Evolutionary conservation across 495 filamentous ascomycete species (phyloP).

Genomic region (Penicillium argentinense): DNA sequence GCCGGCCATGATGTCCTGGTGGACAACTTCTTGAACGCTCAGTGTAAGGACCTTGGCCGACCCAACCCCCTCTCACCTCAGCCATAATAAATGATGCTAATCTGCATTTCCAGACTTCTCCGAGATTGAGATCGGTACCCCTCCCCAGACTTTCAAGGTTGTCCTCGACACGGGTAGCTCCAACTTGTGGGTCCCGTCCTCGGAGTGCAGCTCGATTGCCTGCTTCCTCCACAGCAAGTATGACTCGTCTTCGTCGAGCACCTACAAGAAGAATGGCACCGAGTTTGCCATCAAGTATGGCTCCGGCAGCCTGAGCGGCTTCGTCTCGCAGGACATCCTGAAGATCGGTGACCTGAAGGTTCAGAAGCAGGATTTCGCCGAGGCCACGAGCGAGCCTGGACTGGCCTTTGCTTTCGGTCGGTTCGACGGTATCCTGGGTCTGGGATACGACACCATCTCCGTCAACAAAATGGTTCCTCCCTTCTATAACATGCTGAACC

Average conservation of each 20-base stretch:
- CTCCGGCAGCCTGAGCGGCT: constrained; percentile 92
- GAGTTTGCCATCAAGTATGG: constrained; percentile 94
- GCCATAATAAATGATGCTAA: constrained; percentile 19
- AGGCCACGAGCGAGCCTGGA: constrained; percentile 91
- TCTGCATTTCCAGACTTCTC: constrained; percentile 74
- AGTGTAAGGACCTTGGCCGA: constrained; percentile 64
- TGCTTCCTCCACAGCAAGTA: constrained; percentile 98
- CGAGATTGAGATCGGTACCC: constrained; percentile 88
- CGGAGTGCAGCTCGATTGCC: constrained; percentile 89
- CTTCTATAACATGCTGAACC: constrained; percentile 93
- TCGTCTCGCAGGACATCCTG: constrained; percentile 82
- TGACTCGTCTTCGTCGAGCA: constrained; percentile 83
- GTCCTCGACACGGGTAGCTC: constrained; percentile 98
- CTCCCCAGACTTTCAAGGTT: constrained; percentile 95
- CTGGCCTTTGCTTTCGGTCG: constrained; percentile 97
- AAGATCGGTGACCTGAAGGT: constrained; percentile 87
- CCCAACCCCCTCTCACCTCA: not conserved
- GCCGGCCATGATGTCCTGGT: constrained; percentile 81
- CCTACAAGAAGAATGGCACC: constrained; percentile 92
- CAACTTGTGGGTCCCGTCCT: constrained; percentile 97
- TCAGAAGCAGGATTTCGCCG: constrained; percentile 88
- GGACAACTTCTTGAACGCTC: constrained; percentile 97
- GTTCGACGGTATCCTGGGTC: constrained; percentile 96
- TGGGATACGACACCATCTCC: constrained; percentile 93
- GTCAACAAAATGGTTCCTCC: constrained; percentile 94